Evolutionary conservation across 768 basidiomycete genomes (phyloP).

Genomic region (Megacollybia marginata): DNA sequence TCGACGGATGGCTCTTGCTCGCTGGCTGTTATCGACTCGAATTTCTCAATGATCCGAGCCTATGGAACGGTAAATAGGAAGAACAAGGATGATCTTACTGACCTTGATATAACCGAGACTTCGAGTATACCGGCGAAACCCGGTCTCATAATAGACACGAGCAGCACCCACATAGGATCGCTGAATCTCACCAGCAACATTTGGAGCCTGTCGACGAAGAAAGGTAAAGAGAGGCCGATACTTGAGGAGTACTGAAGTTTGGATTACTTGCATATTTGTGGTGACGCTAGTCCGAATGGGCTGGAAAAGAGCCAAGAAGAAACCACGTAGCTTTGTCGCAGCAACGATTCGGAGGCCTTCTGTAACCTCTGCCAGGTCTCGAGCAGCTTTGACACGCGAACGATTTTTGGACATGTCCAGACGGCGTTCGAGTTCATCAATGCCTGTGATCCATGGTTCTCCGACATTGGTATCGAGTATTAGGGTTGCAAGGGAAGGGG

Average conservation of each 20-base stretch:
- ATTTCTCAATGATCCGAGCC: conserved; percentile 64
- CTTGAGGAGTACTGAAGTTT: conserved; percentile 80
- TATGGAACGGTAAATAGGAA: conserved; percentile 19
- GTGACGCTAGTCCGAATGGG: conserved; percentile 79
- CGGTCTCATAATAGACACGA: conserved; percentile 92
- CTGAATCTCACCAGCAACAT: conserved; percentile 82
- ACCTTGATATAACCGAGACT: conserved; percentile 78
- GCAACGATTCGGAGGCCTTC: conserved; percentile 89
- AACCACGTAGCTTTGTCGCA: conserved; percentile 79
- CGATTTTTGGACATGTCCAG: conserved; percentile 64
- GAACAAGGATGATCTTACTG: conserved; percentile 5
- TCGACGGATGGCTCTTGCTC: conserved; percentile 37
- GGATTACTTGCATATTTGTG: conserved; percentile 89
- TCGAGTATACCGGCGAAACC: conserved; percentile 83
- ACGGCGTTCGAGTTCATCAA: conserved; percentile 74
- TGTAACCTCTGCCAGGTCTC: conserved; percentile 73
- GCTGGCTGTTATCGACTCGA: conserved; percentile 50
- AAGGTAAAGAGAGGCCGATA: conserved; percentile 79
- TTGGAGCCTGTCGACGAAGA: conserved; percentile 72
- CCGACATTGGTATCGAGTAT: conserved; percentile 82
- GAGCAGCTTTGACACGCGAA: conserved; percentile 78
- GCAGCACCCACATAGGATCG: conserved; percentile 78
- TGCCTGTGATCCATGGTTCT: conserved; percentile 81
- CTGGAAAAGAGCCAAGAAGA: conserved; percentile 78
- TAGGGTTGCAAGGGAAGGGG: conserved; percentile 67